phyloP scores from a whole-genome alignment of 805 yeast genomes.

The Schwanniomyces occidentalis region DNA sequence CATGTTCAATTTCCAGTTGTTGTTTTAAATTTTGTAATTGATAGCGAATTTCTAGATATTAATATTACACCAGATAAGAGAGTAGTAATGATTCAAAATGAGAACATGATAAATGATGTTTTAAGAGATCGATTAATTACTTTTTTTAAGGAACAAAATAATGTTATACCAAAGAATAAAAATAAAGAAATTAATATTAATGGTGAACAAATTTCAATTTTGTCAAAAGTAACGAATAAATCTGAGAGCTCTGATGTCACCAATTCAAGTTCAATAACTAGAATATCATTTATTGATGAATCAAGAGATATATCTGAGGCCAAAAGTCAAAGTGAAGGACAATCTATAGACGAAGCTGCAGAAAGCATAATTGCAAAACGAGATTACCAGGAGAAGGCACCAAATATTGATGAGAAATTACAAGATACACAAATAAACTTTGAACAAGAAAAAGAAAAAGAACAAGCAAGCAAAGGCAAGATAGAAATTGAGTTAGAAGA shows the following conservation, averaged over 20 bases:
- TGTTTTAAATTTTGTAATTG: slow-evolving; percentile 57
- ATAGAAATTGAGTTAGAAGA: not conserved
- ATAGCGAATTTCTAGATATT: slow-evolving; percentile 62
- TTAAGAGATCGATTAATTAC: slow-evolving; percentile 50
- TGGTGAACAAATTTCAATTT: no score
- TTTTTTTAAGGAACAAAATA: slow-evolving; percentile 45
- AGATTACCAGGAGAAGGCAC: no score
- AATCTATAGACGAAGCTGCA: no score
- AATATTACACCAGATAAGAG: slow-evolving; percentile 93
- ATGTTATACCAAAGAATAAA: slow-evolving; percentile 34
- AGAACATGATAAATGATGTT: slow-evolving; percentile 54
- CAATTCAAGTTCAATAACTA: no score
- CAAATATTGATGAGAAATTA: no score
- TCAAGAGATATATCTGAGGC: no score
- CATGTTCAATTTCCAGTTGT: slow-evolving; percentile 72
- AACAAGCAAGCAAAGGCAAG: not conserved
- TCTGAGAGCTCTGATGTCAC: no score
- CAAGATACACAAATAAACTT: not conserved
- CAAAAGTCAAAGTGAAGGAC: no score
- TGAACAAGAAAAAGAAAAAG: not conserved
- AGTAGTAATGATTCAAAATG: slow-evolving; percentile 66
- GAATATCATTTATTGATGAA: no score
- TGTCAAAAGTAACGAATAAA: no score
- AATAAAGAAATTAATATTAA: slow-evolving; percentile 6
- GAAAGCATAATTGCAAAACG: no score